Evolutionary conservation across 2,329 filamentous ascomycete genomes (phyloP), one percentile per base, ranked within the genome.

Genomic region (Emmonsia crescens): DNA sequence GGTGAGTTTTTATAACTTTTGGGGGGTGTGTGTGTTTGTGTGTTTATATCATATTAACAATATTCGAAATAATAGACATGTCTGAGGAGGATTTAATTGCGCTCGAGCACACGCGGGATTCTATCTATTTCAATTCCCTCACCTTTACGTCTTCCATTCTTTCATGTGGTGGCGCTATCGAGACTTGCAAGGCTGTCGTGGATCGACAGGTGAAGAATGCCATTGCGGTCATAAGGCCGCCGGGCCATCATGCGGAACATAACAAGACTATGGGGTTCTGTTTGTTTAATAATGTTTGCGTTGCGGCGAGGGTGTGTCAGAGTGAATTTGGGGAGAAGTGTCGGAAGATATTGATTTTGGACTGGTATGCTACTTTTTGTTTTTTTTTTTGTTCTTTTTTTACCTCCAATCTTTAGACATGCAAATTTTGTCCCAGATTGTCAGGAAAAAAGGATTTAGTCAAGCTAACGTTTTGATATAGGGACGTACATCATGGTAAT

Each of bases 221-320:
- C 0, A 94, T 99, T 72, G 94, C 94, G 0, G 88, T 99, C 44
- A 96, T 99, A 68, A 85, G 94, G 16, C 94, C 94, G 1, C 94
- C 94, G 0, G 94, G 94, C 0, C 94, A 99, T 70, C 94, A 99
- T 74, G 94, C 94, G 0, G 94, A 99, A 72, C 86, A 85, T 62
- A 83, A 94, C 68, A 81, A 86, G 42, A 84, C 93, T 0, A 94
- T 96, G 82, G 94, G 94, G 0, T 99, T 99, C 71, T 99, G 94
- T 73, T 84, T 97, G 63, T 97, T 97, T 78, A 96, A 99, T 77
- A 99, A 99, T 70, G 94, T 97, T 2, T 91, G 90, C 24, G 89
- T 99, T 62, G 93, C 92, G 1, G 87, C 91, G n/a, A 88, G 85
- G 63, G 89, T 92, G 14, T 96, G 92, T 71, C 91, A 96, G 72